Percentiles rank a stretch among this genome's conserved stretches.
Evolutionary conservation across 2,329 filamentous ascomycete species (phyloP).

Genomic region (Xylariaceae sp.): DNA sequence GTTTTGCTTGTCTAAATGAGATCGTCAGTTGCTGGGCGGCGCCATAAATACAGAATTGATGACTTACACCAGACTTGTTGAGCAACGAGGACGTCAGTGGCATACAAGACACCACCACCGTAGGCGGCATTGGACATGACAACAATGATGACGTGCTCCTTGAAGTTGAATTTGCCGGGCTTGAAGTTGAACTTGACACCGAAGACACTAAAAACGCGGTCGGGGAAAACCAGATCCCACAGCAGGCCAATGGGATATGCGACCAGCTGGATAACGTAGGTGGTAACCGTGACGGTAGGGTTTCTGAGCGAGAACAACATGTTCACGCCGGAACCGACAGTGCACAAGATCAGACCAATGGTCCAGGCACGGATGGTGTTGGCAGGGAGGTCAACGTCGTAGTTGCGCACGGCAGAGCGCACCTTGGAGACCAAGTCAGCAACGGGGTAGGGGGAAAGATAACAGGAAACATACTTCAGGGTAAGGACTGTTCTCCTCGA

Average conservation of each 20-base stretch:
- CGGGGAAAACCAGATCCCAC: slow-evolving; percentile 35
- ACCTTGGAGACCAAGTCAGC: slow-evolving; percentile 23
- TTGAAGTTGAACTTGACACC: slow-evolving; percentile 38
- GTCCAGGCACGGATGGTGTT: slow-evolving; percentile 59
- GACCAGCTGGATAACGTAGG: slow-evolving; percentile 53
- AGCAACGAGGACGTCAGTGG: slow-evolving; percentile 48
- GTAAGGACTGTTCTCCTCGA: slow-evolving; percentile 56
- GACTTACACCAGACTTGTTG: slow-evolving; percentile 48
- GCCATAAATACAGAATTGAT: neutral
- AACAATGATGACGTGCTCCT: slow-evolving; percentile 43
- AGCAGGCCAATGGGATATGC: slow-evolving; percentile 44
- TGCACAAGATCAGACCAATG: slow-evolving; percentile 55
- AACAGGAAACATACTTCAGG: slow-evolving; percentile 35
- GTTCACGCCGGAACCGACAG: slow-evolving; percentile 54
- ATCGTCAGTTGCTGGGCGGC: slow-evolving; percentile 5
- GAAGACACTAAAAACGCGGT: slow-evolving; percentile 30
- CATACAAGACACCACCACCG: slow-evolving; percentile 54
- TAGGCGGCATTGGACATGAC: slow-evolving; percentile 63
- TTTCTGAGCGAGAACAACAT: slow-evolving; percentile 48
- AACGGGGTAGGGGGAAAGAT: neutral
- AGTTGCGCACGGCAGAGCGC: slow-evolving; percentile 37
- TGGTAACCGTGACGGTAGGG: slow-evolving; percentile 48
- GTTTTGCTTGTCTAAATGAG: slow-evolving; percentile 50
- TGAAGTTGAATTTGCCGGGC: slow-evolving; percentile 36
- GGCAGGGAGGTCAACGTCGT: slow-evolving; percentile 48